Evolutionary conservation across 768 basidiomycete genomes (phyloP), one percentile per base, ranked within the genome.

Genomic region (Suillus fuscotomentosus): DNA sequence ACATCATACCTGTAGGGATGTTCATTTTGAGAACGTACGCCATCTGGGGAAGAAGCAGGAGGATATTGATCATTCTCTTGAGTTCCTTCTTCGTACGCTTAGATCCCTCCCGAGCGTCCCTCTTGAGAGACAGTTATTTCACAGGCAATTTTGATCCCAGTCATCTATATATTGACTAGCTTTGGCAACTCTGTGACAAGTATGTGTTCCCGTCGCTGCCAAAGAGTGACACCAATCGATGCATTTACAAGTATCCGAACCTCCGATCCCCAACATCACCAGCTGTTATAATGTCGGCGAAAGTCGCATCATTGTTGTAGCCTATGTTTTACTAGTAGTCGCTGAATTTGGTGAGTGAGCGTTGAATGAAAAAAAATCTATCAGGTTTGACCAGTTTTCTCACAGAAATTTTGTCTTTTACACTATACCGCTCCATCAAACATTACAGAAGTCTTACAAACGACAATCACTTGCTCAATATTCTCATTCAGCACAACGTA

Each of bases 401-500:
- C 14, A 10, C 27, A 62, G 61, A 62, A 62, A 62, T 62, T 13
- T 11, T 62, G 3, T 36, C 14, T 14, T 62, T 62, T 55, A 62
- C 48, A 24, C 9, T 62, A 31, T 60, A 62, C 34, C 31, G 61
- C 17, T 31, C 61, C 13, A 54, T 62, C 56, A 60, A 20, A 27
- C n/a, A 62, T 39, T 62, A 57, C 54, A 24, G 38, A 27, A 27
- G 17, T 27, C 20, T 17, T 39, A 20, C 56, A n/a, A 9, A 22
- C 27, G 9, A 15, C 6, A 60, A 38, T 56, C 61, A 2, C 20
- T 27, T 62, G 11, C 27, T 62, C 48, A 54, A 27, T 17, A 56
- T 38, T 39, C 34, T 62, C n/a, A 14, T 62, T 27, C 61, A 60
- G 38, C 56, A 62, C 38, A 62, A 62, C 38, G 60, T 62, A 60